phyloP scores from a whole-genome alignment of 306 rosid species.

The Citrullus colocynthis region DNA sequence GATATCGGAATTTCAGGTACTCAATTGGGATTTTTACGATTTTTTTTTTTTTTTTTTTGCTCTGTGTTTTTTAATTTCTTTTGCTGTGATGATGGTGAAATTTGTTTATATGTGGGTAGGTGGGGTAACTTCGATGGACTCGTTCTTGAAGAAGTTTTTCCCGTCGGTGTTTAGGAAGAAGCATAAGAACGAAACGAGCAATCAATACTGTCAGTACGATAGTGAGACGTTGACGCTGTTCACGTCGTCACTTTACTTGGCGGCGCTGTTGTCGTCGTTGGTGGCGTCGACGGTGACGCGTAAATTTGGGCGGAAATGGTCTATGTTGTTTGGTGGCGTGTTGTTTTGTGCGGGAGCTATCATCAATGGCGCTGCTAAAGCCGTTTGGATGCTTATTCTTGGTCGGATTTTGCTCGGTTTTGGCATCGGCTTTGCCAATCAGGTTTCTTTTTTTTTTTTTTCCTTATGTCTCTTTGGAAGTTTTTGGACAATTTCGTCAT shows the following conservation, averaged over 20 bases:
- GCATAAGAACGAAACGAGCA: background rate
- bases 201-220: conserved; percentile 53
- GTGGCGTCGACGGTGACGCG: conserved; percentile 54
- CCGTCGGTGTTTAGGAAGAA: conserved; percentile 37
- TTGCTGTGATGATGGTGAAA: no score
- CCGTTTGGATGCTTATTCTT: conserved; percentile 37
- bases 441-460: background rate
- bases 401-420: conserved; percentile 18
- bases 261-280: conserved; percentile 49
- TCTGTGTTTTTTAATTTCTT: no score
- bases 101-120: conserved; percentile 16
- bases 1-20: conserved; percentile 72
- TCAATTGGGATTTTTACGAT: no score
- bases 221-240: conserved; percentile 43
- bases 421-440: conserved; percentile 18
- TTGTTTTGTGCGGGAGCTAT: conserved; percentile 49
- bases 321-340: conserved; percentile 53
- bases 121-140: conserved; percentile 63
- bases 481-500: background rate
- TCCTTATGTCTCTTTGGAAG: background rate
- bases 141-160: conserved; percentile 44
- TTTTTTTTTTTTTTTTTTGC: no score
- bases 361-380: conserved; percentile 38
- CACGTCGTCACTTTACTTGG: conserved; percentile 60
- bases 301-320: conserved; percentile 38